Evolutionary conservation across 2,329 filamentous ascomycete species (phyloP), one percentile per base, ranked within the genome.

Genomic region (Lecanosticta acicola): DNA sequence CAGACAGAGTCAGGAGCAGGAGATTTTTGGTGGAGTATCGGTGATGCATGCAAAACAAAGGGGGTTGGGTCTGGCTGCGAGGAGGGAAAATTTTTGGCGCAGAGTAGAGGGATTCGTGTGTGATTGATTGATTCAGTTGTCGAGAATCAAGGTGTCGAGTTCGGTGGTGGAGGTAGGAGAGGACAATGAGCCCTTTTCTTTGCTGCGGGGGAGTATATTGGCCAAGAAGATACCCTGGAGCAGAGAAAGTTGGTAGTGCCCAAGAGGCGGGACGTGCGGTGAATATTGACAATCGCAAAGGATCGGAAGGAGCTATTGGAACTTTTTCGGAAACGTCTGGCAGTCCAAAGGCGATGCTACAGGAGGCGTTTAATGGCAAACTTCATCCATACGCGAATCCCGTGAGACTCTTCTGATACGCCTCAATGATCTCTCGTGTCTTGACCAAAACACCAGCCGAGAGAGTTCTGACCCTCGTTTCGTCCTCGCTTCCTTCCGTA

Each of bases 401-500:
- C 71, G 93, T 79, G 58, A 95, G 66, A 47, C 87, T 65, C 46
- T 81, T 78, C 66, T 90, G 84, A 62, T 89, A 89, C 66, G 81
- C 85, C 61, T 94, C 87, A 54, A 91, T 81, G 7, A 87, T 81
- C 66, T 96, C 90, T 38, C 83, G 78, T 55, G 89, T 74, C 61
- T 84, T 84, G 26, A 97, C 79, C 57, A 94, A 66, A 40, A 89
- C 81, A 0, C 83, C 85, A 0, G 87, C 87, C 3, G 86, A 84
- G 59, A 93, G 61, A 70, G 82, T 86, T 70, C 88, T 84, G 24
- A 91, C 80, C 51, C 84, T 81, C 48, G 85, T 86, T 63, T 93
- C 87, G 62, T 95, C 84, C 36, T 75, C 72, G 85, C 63, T 94
- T 81, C 47, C 76, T 69, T 16, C 73, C 71, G 45, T 65, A 39